Base-by-base conservation (phyloP, 139 green algal genomes). In the Coccomyxa sp. region DNA sequence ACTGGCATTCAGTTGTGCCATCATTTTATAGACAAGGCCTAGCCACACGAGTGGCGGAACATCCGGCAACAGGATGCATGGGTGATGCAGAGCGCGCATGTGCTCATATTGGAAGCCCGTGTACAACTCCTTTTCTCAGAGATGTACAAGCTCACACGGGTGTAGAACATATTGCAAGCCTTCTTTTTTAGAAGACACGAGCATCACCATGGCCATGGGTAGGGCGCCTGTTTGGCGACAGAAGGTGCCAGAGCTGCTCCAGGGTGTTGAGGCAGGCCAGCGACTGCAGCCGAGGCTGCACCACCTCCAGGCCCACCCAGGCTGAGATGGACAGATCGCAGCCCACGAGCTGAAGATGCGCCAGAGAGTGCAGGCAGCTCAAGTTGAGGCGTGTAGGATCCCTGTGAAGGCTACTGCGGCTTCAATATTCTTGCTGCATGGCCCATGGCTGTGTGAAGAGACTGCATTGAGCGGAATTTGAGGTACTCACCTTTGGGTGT, bases 291-390 rank as follows among this genome's bases (percentile, higher is more conserved):
- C 7, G 29, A 35, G 31, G 44, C 50, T 55, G 78, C 36, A 82
- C 12, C 2, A 38, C 44, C 34, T 55, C 34, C 10, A 78, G 34
- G 18, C 78, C 78, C 6, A 34, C 50, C 50, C 41, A 73, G 29
- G 55, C 72, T 36, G 44, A 77, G 3, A 55, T 78, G 16, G 71
- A 76, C 44, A 82, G 78, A 70, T 82, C 78, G 69, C 78, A 82
- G 31, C 70, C 54, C 27, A 41, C 54, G 54, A 82, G 37, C 70
- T 82, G 70, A 31, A 82, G 78, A 27, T 27, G 37, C 3, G 35
- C 68, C 54, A 82, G 70, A 34, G 70, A 68, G 9, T n/a, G 58
- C 40, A 82, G 71, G 6, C 22, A 35, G 9, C 44, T 31, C 70
- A 82, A 40, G 24, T 73, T 72, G 8, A 78, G 55, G 4, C 76